Percentiles rank a stretch among this genome's conserved stretches.
phyloP scores from a whole-genome alignment of 2,329 filamentous ascomycete species.

The Venturia carpophila region DNA sequence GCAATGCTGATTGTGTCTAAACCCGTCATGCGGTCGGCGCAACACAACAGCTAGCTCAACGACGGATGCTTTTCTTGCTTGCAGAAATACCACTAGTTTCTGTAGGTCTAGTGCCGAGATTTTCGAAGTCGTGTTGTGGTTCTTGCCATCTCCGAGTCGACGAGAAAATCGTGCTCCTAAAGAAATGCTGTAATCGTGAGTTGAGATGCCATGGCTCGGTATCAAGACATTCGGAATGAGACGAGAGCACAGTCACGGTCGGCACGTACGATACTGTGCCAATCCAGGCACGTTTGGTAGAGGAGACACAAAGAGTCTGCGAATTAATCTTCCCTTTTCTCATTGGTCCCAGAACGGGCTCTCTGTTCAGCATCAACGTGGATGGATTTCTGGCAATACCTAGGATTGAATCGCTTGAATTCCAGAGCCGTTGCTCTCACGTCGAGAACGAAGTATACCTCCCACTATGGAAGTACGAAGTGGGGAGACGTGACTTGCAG shows the following conservation, averaged over 20 bases:
- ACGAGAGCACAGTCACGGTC: neutral
- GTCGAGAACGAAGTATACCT: neutral
- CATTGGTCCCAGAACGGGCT: neutral
- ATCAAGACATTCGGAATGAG: neutral
- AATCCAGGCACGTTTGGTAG: neutral
- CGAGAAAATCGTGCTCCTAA: neutral
- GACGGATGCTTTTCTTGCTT: neutral
- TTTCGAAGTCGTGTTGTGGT: neutral
- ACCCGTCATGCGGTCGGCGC: neutral
- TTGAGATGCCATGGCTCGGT: neutral
- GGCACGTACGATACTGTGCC: neutral
- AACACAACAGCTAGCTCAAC: neutral
- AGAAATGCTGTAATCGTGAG: neutral
- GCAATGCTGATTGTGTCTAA: neutral
- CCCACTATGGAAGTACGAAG: too few species aligned
- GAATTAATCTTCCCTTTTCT: neutral
- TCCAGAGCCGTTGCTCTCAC: neutral
- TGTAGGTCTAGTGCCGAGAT: slow-evolving; percentile 3
- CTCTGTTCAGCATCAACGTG: neutral
- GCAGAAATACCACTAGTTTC: neutral
- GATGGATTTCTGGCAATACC: neutral
- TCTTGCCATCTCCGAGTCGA: neutral
- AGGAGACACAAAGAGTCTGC: neutral
- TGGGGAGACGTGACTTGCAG: neutral
- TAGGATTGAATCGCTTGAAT: neutral